Evolutionary conservation across 495 filamentous ascomycete species (phyloP).

Genomic region (Penicillium egyptiacum): DNA sequence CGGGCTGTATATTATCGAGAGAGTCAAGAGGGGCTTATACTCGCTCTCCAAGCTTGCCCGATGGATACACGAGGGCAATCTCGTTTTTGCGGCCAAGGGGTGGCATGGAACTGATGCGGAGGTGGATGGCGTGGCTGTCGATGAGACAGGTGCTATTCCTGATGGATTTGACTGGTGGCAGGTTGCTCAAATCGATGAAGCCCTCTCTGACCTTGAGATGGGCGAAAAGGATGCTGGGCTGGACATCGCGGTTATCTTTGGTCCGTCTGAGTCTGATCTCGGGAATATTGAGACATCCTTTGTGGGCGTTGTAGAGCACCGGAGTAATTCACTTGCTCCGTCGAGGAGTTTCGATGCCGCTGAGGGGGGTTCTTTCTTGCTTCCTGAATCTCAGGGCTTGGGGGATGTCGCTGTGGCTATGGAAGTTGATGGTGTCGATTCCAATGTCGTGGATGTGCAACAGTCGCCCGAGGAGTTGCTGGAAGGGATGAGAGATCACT

Average conservation of each 20-base stretch:
- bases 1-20: constrained; percentile 69
- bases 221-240: constrained; percentile 29
- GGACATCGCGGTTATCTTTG: constrained; percentile 39
- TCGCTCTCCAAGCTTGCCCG: constrained; percentile 66
- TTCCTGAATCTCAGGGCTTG: constrained; percentile 18
- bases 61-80: constrained; percentile 54
- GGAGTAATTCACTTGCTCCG: constrained; percentile 24
- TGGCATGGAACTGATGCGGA: constrained; percentile 40
- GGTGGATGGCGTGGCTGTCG: constrained; percentile 37
- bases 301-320: constrained; percentile 25
- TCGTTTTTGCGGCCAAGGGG: constrained; percentile 37
- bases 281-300: constrained; percentile 17
- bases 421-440: constrained; percentile 21
- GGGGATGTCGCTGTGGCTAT: constrained; percentile 10
- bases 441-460: constrained; percentile 24
- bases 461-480: constrained; percentile 64
- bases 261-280: constrained; percentile 13
- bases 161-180: constrained; percentile 40
- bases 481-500: constrained; percentile 70
- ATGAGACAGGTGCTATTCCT: constrained; percentile 19
- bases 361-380: constrained; percentile 9
- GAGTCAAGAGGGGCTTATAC: constrained; percentile 65
- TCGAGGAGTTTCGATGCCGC: neutral
- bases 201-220: constrained; percentile 22
- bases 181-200: constrained; percentile 39